Conservation (phyloP, 1,139 yeast species). For the Yamadazyma buinensis region DNA sequence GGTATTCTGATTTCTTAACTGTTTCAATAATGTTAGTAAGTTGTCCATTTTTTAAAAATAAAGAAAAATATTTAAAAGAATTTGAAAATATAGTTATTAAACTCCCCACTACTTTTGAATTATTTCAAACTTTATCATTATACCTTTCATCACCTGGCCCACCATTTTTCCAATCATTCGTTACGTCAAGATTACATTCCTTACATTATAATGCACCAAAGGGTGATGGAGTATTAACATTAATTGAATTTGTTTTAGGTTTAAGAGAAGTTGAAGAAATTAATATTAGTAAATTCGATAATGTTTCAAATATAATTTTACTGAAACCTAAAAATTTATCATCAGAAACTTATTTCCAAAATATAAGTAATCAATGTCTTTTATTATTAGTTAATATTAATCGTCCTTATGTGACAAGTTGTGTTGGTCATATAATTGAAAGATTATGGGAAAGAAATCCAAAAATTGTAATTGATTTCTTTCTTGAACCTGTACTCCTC, state of each 20-base stretch:
- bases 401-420: slow-evolving; percentile 57
- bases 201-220: slow-evolving; percentile 53
- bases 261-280: slow-evolving; percentile 70
- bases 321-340: slow-evolving; percentile 54
- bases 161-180: slow-evolving; percentile 37
- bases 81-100: slow-evolving; percentile 14
- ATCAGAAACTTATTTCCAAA: slow-evolving; percentile 48
- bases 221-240: slow-evolving; percentile 61
- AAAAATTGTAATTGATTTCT: slow-evolving; percentile 54
- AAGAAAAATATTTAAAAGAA: slow-evolving; percentile 12
- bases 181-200: slow-evolving; percentile 44
- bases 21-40: slow-evolving; percentile 51
- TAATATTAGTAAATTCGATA: slow-evolving; percentile 59
- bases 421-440: slow-evolving; percentile 54
- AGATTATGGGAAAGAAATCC: slow-evolving; percentile 51
- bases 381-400: slow-evolving; percentile 56
- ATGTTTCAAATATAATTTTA: slow-evolving; percentile 59
- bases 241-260: slow-evolving; percentile 77
- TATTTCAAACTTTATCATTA: slow-evolving; percentile 53
- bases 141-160: slow-evolving; percentile 43
- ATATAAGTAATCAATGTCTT: slow-evolving; percentile 58
- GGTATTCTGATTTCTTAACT: slow-evolving; percentile 64
- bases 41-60: slow-evolving; percentile 28
- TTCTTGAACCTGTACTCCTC: slow-evolving; percentile 48
- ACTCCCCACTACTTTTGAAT: slow-evolving; percentile 57